Base-by-base conservation (phyloP, 2,329 filamentous ascomycete genomes). In the Fusarium palustre region DNA sequence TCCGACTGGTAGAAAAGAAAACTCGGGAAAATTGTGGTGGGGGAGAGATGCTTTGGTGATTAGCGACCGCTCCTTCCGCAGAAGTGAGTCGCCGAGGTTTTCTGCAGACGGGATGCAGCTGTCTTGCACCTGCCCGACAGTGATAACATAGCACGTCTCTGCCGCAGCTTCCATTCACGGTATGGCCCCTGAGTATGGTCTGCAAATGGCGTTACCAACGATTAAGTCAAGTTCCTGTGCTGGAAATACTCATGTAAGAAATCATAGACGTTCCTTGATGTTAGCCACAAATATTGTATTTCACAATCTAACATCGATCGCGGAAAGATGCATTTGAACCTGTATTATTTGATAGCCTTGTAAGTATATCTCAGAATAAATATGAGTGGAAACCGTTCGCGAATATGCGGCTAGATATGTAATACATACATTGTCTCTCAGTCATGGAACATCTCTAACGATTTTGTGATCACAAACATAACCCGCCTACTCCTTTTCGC, bases 301-400 rank as follows among this genome's bases (percentile, higher is more conserved):
- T 20, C 12, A 28, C 9, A 16, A 22, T 39, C 13, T 12, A 39
- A 39, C 24, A n/a, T 20, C 33, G 24, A 18, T 22, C 4, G 15
- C 13, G 24, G 33, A 39, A 28, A 50, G 22, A 49, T 25, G 18
- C 47, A 15, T 25, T 11, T 4, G 7, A 20, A 13, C 7, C 36
- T 39, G n/a, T 39, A 39, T 39, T 22, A 7, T 39, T 39, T 39
- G n/a, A 49, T 49, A 49, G 20, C n/a, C 16, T 49, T 24, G 34
- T 16, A 25, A 28, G 22, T 34, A 18, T 20, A 54, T 68, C 55
- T 62, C 49, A 46, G 46, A 60, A 55, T 48, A n/a, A 59, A 52
- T 47, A 58, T 43, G 59, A 68, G 63, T 57, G 52, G 66, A 73
- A 70, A 52, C 66, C 43, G 46, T 59, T 48, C 46, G 38, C 43